A percentile compares a stretch with the other conserved stretches of the same genome.
Evolutionary conservation across 345 rosid genomes (phyloP).

Genomic region (Microthlaspi erraticum): DNA sequence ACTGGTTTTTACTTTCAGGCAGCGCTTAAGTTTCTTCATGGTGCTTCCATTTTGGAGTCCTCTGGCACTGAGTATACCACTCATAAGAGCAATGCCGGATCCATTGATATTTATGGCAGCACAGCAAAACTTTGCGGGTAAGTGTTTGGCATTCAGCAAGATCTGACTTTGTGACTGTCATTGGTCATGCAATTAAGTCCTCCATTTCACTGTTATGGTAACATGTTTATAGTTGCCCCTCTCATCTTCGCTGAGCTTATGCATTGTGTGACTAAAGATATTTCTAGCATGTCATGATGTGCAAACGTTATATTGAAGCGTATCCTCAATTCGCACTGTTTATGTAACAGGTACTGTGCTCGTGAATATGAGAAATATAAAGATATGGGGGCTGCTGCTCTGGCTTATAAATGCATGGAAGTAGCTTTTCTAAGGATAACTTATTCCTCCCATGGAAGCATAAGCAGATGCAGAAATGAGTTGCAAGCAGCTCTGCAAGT

Average conservation of each 20-base stretch:
- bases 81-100: constrained; percentile 52
- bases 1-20: constrained; percentile 70
- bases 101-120: constrained; percentile 54
- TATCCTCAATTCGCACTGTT: constrained; percentile 16
- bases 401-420: constrained; percentile 98
- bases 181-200: constrained; percentile 8
- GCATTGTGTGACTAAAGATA: constrained; percentile 9
- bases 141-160: constrained; percentile 50
- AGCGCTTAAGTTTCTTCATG: constrained; percentile 74
- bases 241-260: constrained; percentile 23
- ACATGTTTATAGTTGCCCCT: constrained; percentile 31
- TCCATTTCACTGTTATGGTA: constrained; percentile 23
- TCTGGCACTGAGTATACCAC: constrained; percentile 50
- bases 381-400: constrained; percentile 94
- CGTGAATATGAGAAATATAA: constrained; percentile 86
- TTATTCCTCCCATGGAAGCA: constrained; percentile 63
- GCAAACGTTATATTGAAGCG: constrained; percentile 29
- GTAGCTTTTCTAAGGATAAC: constrained; percentile 93
- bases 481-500: constrained; percentile 69
- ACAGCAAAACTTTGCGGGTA: constrained; percentile 78
- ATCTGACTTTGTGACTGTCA: constrained; percentile 21
- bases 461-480: constrained; percentile 70
- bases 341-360: constrained; percentile 79
- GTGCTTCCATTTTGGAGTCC: constrained; percentile 69
- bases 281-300: constrained; percentile 31